Evolutionary conservation across 495 filamentous ascomycete species (phyloP).

Genomic region (Talaromyces stipitatus): DNA sequence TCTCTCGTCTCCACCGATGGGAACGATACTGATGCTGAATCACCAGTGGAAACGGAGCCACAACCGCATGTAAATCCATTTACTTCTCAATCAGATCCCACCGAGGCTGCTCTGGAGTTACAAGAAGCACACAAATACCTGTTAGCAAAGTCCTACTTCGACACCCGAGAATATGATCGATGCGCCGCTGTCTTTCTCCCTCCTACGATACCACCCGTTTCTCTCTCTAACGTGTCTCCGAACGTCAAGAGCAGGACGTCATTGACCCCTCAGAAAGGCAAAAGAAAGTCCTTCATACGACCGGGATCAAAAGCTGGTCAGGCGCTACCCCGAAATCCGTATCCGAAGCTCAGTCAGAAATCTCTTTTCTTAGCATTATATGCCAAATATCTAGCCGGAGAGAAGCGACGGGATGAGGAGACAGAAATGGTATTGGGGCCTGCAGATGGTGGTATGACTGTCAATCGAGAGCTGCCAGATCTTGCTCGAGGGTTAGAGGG

Average conservation of each 20-base stretch:
- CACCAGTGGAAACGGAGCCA: conserved; percentile 45
- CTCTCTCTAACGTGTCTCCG: conserved; percentile 42
- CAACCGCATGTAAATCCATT: conserved; percentile 34
- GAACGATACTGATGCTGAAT: conserved; percentile 53
- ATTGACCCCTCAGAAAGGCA: conserved; percentile 44
- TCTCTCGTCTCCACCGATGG: conserved; percentile 52
- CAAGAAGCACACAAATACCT: conserved; percentile 77
- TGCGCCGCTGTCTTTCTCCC: conserved; percentile 87
- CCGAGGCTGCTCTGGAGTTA: conserved; percentile 71
- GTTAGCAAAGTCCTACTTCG: conserved; percentile 90
- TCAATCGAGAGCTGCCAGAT: conserved; percentile 73
- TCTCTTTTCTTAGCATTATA: conserved; percentile 91
- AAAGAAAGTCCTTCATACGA: conserved; percentile 38
- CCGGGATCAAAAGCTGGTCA: conserved; percentile 19
- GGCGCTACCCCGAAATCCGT: conserved; percentile 25
- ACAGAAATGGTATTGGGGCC: conserved; percentile 97
- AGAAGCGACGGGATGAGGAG: conserved; percentile 94
- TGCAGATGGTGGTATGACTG: conserved; percentile 70
- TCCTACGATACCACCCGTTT: conserved; percentile 55
- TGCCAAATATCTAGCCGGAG: conserved; percentile 84
- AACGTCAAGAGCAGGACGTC: conserved; percentile 31
- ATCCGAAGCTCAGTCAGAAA: conserved; percentile 69
- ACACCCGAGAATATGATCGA: conserved; percentile 91
- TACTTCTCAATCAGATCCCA: conserved; percentile 43
- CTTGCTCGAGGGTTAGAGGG: conserved; percentile 68